phyloP scores from a whole-genome alignment of 2,329 filamentous ascomycete genomes.

The Colletotrichum tropicicola region DNA sequence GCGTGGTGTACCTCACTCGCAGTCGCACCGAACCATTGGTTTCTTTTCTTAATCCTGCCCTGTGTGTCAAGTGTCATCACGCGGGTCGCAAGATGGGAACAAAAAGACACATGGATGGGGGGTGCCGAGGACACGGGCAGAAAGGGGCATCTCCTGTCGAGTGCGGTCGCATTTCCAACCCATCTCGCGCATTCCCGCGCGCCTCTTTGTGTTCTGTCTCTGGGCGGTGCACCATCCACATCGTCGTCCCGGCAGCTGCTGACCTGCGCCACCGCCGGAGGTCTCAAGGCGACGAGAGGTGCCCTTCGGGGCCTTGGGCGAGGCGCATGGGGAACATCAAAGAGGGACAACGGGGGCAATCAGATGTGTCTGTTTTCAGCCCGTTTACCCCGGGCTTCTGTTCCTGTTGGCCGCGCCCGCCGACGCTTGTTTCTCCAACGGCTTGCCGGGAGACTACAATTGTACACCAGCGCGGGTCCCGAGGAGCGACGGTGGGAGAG shows the following conservation, averaged over 20 bases:
- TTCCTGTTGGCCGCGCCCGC: not conserved
- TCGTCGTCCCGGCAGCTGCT: constrained; percentile 12
- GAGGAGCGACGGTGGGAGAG: not conserved
- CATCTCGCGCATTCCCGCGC: not conserved
- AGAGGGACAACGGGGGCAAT: constrained; percentile 6
- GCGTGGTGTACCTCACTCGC: not conserved
- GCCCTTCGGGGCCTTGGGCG: not conserved
- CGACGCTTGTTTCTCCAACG: constrained; percentile 20
- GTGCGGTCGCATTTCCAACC: not conserved
- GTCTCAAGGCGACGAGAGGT: not conserved
- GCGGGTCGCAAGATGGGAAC: not conserved
- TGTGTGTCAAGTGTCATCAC: not conserved
- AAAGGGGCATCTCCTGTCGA: not conserved
- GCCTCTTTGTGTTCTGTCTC: not conserved
- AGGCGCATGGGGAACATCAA: not conserved
- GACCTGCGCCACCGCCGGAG: constrained; percentile 18
- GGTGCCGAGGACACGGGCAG: not conserved
- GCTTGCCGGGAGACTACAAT: not conserved
- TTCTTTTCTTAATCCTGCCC: not conserved
- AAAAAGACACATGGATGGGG: not conserved
- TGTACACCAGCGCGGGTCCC: not conserved
- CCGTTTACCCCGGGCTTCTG: not conserved
- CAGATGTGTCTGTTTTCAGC: constrained; percentile 23
- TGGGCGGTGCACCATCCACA: not conserved
- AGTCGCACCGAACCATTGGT: not conserved